Percentiles rank a stretch among this genome's conserved stretches.
Evolutionary conservation across 2,329 filamentous ascomycete genomes (phyloP).

Genomic region (Cercospora beticola): DNA sequence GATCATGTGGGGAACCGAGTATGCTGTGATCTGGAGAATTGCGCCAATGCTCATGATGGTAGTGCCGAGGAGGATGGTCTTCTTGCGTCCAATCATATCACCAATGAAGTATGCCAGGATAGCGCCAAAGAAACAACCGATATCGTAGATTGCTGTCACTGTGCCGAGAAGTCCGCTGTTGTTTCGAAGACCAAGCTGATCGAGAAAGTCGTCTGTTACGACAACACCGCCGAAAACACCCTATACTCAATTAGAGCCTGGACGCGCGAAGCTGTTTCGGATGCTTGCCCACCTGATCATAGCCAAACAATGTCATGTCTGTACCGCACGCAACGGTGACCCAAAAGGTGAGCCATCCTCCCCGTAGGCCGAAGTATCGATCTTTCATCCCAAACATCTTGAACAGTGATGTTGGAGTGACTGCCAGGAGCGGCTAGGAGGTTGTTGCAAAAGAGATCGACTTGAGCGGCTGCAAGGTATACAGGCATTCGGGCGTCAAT

Average conservation of each 20-base stretch:
- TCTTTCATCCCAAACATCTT: constrained; percentile 28
- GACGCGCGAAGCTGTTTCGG: background rate
- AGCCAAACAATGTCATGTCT: constrained; percentile 48
- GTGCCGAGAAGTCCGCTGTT: constrained; percentile 39
- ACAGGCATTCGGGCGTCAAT: background rate
- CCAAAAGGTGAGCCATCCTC: constrained; percentile 57
- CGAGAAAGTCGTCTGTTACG: constrained; percentile 25
- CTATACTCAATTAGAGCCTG: constrained; percentile 14
- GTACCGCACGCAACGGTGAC: constrained; percentile 27
- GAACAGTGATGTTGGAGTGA: background rate
- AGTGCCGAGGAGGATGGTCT: constrained; percentile 49
- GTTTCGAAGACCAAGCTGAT: constrained; percentile 23
- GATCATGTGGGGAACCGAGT: constrained; percentile 49
- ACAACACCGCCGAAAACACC: constrained; percentile 53
- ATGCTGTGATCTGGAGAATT: constrained; percentile 50
- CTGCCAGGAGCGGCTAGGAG: background rate
- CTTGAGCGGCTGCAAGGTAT: constrained; percentile 3
- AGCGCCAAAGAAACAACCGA: constrained; percentile 61
- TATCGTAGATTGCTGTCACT: constrained; percentile 59
- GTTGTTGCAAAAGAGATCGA: background rate
- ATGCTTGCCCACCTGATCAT: constrained; percentile 23
- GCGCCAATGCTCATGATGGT: constrained; percentile 53
- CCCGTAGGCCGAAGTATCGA: constrained; percentile 56
- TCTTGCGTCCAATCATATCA: constrained; percentile 51
- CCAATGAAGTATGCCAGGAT: constrained; percentile 51